These are phyloP conservation scores for Brassica rapa DNA, from an alignment of 345 rosid species.

Conservation along the genomic window DNA sequence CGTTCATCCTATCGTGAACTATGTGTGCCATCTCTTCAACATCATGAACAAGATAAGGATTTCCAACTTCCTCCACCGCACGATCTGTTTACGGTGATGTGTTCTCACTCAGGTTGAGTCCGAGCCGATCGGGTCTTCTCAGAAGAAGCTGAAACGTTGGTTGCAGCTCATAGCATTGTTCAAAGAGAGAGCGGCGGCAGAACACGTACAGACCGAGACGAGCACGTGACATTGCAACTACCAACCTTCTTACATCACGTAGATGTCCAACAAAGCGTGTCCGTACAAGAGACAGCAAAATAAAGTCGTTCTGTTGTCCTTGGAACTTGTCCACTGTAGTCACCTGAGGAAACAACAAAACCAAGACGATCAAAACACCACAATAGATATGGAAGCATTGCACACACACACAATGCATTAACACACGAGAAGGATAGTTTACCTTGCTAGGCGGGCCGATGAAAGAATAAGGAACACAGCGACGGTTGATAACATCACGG, in stretches of 20 bases:
- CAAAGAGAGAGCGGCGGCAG: constrained; percentile 88
- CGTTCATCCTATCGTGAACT: constrained; percentile 56
- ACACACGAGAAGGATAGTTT: constrained; percentile 38
- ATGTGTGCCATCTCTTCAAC: constrained; percentile 77
- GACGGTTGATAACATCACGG: constrained; percentile 94
- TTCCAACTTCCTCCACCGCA: constrained; percentile 65
- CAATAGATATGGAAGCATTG: neutral
- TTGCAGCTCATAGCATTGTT: constrained; percentile 94
- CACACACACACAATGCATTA: neutral
- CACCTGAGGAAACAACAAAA: constrained; percentile 51
- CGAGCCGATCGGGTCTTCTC: constrained; percentile 79
- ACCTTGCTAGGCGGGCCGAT: constrained; percentile 99
- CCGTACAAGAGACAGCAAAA: constrained; percentile 91
- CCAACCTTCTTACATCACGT: constrained; percentile 94
- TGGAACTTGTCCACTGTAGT: constrained; percentile 98
- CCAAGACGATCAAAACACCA: constrained; percentile 8
- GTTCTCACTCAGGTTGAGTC: constrained; percentile 63
- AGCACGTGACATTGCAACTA: constrained; percentile 99
- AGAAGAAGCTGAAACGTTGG: constrained; percentile 86
- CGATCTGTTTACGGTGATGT: constrained; percentile 66
- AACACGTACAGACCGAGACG: constrained; percentile 88
- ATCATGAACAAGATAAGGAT: constrained; percentile 58
- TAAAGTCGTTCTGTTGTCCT: constrained; percentile 97
- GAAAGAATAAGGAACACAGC: constrained; percentile 78
- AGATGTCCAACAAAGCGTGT: constrained; percentile 98